phyloP scores from a whole-genome alignment of 495 filamentous ascomycete genomes.

The Tuber indicum region DNA sequence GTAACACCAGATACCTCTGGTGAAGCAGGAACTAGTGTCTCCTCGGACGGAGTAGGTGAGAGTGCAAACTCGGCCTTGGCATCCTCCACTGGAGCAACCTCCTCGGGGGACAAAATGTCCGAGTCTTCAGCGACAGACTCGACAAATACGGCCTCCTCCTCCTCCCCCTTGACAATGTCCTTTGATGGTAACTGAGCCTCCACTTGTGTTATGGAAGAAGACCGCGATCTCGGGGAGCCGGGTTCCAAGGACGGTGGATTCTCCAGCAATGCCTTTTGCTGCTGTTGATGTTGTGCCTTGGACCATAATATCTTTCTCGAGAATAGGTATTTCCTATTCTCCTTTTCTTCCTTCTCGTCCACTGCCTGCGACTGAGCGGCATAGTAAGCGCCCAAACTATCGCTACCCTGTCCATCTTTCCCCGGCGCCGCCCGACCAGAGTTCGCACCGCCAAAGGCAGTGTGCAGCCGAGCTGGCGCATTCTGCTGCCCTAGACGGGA shows the following conservation, averaged over 20 bases:
- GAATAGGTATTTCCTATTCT: slow-evolving; percentile 41
- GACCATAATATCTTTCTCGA: slow-evolving; percentile 43
- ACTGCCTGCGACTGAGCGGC: slow-evolving; percentile 24
- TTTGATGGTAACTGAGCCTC: slow-evolving; percentile 24
- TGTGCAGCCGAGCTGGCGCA: slow-evolving; percentile 51
- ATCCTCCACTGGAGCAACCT: slow-evolving; percentile 31
- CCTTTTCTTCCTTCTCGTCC: slow-evolving; percentile 39
- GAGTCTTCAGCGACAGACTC: slow-evolving; percentile 44
- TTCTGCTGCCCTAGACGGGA: slow-evolving; percentile 49
- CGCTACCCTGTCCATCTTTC: slow-evolving; percentile 59
- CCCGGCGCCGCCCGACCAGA: slow-evolving; percentile 59
- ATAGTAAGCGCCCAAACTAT: slow-evolving; percentile 39
- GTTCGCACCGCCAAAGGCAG: slow-evolving; percentile 56
- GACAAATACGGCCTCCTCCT: slow-evolving; percentile 18
- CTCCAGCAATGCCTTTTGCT: slow-evolving; percentile 33
- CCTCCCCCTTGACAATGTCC: slow-evolving; percentile 10
- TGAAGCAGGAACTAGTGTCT: slow-evolving; percentile 15
- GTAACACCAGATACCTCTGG: slow-evolving; percentile 45
- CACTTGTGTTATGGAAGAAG: slow-evolving; percentile 22
- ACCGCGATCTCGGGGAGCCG: slow-evolving; percentile 22
- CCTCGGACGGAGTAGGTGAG: slow-evolving; percentile 44
- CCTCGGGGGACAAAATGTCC: slow-evolving; percentile 16
- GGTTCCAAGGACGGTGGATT: slow-evolving; percentile 20
- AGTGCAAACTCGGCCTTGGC: slow-evolving; percentile 41
- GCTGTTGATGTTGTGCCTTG: slow-evolving; percentile 41